Evolutionary conservation across 148 eudicot species (phyloP), one percentile per base, ranked within the genome.

Genomic region (Vaccinium myrtillus): DNA sequence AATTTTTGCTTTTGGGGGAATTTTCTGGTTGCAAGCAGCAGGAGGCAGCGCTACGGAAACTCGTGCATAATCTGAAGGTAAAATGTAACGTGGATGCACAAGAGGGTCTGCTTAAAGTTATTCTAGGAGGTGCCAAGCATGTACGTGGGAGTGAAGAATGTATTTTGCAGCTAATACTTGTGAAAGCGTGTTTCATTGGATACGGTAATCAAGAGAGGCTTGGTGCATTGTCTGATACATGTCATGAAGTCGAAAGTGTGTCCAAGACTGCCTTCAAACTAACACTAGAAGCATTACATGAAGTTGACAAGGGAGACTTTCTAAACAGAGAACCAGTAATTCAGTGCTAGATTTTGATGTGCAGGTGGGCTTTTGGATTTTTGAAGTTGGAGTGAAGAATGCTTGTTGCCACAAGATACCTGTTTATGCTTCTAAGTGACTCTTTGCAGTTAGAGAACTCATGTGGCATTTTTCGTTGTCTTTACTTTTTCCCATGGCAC

Each of bases 271-370:
- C 86, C 78, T 83, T 85, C 79, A 86, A 91, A 81, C 83, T 85
- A 70, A 75, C 87, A 86, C 79, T 82, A 85, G 91, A 92, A 86
- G 88, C 90, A 50, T 83, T 76, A 2, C 75, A 89, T 75, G 86
- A 87, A 82, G 74, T 86, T 88, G 94, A 90, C 69, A 88, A 88
- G 87, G 91, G 89, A 87, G 90, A 89, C 81, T 87, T 88, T 85
- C 83, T 84, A 73, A 88, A 82, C 75, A 88, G 93, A 87, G 92
- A 89, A 49, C 95, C 98, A 63, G 90, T 97, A 36, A 86, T 97
- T 83, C 90, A 90, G 95, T 97, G 82, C 86, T 94, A 78, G 99
- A 97, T 81, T 87, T 71, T 82, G 93, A 94, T 78, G 88, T 97
- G 84, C 99, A 97, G 98, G 99, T 97, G 83, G 49, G 87, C 79